phyloP scores from a whole-genome alignment of 805 yeast species.

The Candida sonorensis region DNA sequence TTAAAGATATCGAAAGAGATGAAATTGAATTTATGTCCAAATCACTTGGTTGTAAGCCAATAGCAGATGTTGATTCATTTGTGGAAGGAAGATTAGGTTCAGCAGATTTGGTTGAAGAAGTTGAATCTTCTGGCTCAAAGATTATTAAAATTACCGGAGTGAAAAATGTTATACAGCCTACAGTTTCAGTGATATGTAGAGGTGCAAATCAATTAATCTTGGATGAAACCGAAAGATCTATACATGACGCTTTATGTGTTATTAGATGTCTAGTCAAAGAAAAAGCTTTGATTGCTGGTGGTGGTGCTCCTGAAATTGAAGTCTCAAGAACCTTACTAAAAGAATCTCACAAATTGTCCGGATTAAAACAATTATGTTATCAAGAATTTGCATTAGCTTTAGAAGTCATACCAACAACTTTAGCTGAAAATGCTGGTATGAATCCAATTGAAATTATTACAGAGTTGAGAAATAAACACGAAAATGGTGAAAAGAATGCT shows the following conservation, averaged over 20 bases:
- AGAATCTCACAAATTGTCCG: slow-evolving; percentile 67
- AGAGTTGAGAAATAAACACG: slow-evolving; percentile 86
- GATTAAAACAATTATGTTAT: slow-evolving; percentile 87
- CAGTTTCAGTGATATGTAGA: slow-evolving; percentile 87
- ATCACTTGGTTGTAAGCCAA: slow-evolving; percentile 90
- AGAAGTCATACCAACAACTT: slow-evolving; percentile 88
- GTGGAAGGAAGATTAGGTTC: slow-evolving; percentile 88
- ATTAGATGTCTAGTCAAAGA: slow-evolving; percentile 81
- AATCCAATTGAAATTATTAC: slow-evolving; percentile 89
- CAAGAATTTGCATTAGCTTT: slow-evolving; percentile 87
- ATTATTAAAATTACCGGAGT: slow-evolving; percentile 85
- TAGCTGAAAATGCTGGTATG: slow-evolving; percentile 93
- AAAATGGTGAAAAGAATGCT: slow-evolving; percentile 84
- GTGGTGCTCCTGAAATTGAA: slow-evolving; percentile 97
- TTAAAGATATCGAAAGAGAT: slow-evolving; percentile 92
- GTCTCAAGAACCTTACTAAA: slow-evolving; percentile 66
- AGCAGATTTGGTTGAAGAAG: slow-evolving; percentile 91
- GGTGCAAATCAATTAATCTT: slow-evolving; percentile 89
- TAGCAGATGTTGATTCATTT: slow-evolving; percentile 91
- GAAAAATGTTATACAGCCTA: slow-evolving; percentile 47
- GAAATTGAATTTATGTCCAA: slow-evolving; percentile 85
- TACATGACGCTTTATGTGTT: slow-evolving; percentile 97
- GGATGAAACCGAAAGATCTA: slow-evolving; percentile 95
- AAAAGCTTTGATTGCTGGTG: slow-evolving; percentile 92
- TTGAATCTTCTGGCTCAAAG: slow-evolving; percentile 81